phyloP scores from a whole-genome alignment of 352 stramenopile genomes.

The Phytopythium kandeliae region DNA sequence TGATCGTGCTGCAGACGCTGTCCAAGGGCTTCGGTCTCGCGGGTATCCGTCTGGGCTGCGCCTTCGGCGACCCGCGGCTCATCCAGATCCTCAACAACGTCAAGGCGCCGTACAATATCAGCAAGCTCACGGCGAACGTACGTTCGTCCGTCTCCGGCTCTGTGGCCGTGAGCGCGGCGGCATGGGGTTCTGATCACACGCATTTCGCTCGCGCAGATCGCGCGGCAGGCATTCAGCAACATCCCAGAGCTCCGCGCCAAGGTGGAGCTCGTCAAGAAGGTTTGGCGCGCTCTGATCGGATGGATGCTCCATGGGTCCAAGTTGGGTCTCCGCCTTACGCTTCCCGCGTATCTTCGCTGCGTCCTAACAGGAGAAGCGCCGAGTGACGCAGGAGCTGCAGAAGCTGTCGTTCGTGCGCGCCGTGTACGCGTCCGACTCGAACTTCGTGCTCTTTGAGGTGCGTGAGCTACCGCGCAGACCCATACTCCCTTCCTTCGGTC shows the following conservation, averaged over 20 bases:
- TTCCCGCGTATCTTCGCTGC: background rate
- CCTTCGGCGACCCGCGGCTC: conserved; percentile 89
- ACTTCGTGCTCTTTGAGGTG: conserved; percentile 97
- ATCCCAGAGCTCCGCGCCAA: conserved; percentile 50
- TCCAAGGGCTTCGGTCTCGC: conserved; percentile 98
- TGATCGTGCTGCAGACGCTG: conserved; percentile 97
- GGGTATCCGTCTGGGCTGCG: conserved; percentile 91
- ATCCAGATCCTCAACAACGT: conserved; percentile 99
- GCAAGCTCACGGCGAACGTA: conserved; percentile 92
- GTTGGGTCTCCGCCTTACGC: too few species aligned
- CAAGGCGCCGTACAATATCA: conserved; percentile 99
- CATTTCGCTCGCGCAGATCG: conserved; percentile 22
- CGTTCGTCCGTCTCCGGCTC: background rate
- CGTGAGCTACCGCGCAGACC: too few species aligned
- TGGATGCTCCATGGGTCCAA: background rate
- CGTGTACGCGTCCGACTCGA: conserved; percentile 95
- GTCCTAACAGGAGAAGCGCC: conserved; percentile 58
- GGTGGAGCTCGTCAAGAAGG: conserved; percentile 63
- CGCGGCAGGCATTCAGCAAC: conserved; percentile 58
- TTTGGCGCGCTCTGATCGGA: conserved; percentile 7
- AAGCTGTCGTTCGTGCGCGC: conserved; percentile 90
- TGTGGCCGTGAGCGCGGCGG: background rate
- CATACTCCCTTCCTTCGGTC: too few species aligned
- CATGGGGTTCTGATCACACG: too few species aligned
- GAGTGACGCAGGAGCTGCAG: conserved; percentile 79